Evolutionary conservation across 108 stramenopile genomes (phyloP), one percentile per base, ranked within the genome.

Genomic region (Pseudonitzschia delicatissima): DNA sequence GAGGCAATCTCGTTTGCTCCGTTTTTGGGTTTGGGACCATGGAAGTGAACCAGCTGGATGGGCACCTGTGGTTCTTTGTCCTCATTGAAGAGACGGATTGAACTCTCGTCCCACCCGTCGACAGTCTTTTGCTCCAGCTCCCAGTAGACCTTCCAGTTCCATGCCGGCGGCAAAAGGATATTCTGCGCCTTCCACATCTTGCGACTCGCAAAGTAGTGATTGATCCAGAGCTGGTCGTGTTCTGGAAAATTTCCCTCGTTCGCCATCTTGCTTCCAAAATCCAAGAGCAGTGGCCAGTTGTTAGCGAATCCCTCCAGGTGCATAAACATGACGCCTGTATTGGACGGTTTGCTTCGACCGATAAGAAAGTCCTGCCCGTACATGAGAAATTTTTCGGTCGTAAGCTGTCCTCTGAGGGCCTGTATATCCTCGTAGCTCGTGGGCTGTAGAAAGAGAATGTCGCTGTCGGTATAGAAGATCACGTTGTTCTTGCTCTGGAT

Each of bases 101-200:
- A 2, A 44, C n/a, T n/a, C 2, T n/a, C n/a, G 4, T 44, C 6
- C 7, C 42, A 13, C 8, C 11, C 37, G 37, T 11, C 11, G 11
- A 8, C 37, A 44, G 5, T n/a, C 2, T 44, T 29, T 11, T 21
- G 13, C 23, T 52, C 51, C 21, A 52, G 4, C 23, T 52, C 27
- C 51, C 51, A 52, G 23, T 52, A 29, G 51, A 52, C 51, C 28
- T 52, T 52, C 51, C 51, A 52, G 21, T 52, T 52, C 51, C 51
- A 52, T 28, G 51, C 28, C 7, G 51, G 51, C 3, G 51, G 51
- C 51, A 52, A 23, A 15, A 52, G 12, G 12, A 52, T 2, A 29
- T 28, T 52, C 21, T 52, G 27, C 2, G 20, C 20, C 2, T 6
- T 26, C 42, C 42, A 44, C n/a, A n/a, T 44, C 5, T 2, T 6